These are phyloP conservation scores for Aspergillus vadensis DNA, from an alignment of 2,329 filamentous ascomycete genomes.

Conservation along the genomic window DNA sequence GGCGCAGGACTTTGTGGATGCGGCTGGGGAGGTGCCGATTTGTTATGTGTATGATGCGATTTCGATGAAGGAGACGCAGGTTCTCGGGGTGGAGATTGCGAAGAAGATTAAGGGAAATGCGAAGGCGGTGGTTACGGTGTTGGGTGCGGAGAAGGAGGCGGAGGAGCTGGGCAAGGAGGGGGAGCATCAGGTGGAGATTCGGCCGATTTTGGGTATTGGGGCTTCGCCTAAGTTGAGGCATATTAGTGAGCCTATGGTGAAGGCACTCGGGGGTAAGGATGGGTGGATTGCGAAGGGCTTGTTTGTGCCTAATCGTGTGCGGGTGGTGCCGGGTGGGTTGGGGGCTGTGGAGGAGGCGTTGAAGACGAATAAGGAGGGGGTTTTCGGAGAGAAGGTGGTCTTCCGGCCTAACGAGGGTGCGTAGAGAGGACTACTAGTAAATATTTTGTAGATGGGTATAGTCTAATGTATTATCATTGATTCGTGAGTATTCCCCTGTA, in stretches of 20 bases:
- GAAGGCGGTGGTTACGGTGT: constrained; percentile 17
- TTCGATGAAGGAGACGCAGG: constrained; percentile 32
- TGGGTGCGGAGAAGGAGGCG: background rate
- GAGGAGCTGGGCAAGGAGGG: background rate
- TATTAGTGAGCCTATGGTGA: constrained; percentile 33
- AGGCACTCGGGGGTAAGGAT: constrained; percentile 18
- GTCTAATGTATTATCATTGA: too few relatives aligned
- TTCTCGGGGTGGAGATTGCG: constrained; percentile 32
- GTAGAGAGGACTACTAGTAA: background rate
- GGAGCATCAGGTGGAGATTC: constrained; percentile 17
- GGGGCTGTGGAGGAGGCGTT: constrained; percentile 22
- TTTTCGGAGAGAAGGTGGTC: constrained; percentile 24
- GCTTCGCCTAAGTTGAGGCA: constrained; percentile 29
- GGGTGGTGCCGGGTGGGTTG: constrained; percentile 33
- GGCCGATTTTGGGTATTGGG: constrained; percentile 27
- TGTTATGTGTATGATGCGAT: constrained; percentile 38
- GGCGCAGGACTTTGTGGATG: constrained; percentile 25
- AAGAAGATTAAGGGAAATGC: constrained; percentile 21
- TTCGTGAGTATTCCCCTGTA: too few relatives aligned
- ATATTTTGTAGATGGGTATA: too few relatives aligned
- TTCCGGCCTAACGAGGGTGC: constrained; percentile 12
- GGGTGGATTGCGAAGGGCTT: constrained; percentile 32
- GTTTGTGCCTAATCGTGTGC: constrained; percentile 31
- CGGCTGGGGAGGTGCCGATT: constrained; percentile 29
- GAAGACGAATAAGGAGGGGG: constrained; percentile 21